Base-by-base conservation (phyloP, 2,329 filamentous ascomycete genomes). In the Fragosphaeria purpurea region DNA sequence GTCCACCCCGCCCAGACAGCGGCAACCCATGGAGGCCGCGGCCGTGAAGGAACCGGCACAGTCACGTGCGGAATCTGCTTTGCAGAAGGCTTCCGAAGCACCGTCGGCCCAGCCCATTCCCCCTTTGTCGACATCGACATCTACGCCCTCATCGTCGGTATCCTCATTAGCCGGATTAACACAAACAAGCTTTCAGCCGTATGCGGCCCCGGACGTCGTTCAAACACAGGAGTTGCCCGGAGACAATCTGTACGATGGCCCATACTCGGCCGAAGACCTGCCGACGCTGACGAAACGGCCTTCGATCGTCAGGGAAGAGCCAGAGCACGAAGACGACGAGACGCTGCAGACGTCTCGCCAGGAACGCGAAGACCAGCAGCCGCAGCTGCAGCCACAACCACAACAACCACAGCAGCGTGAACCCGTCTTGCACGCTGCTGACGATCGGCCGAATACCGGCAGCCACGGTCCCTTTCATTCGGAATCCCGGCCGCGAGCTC, bases 291-390 rank as follows among this genome's bases (percentile, higher is more conserved):
- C 40, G 9, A 59, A 59, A 51, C 52, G 55, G 40, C 55, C 53
- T 0, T 73, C 71, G 4, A 62, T 70, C 10, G 70, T 75, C 1
- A 63, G 63, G 11, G 75, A 80, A 53, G 61, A 61, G 41, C 53
- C 59, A 4, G 61, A 63, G 41, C 58, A 49, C 6, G 61, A 63
- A 13, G 22, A 22, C 22, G 22, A 22, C 22, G 22, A 22, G 22
- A 22, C 22, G 22, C 3, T 22, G 22, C 22, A 22, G 22, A 22
- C 22, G 22, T 22, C 22, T 22, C 22, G 22, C 22, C 22, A 22
- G 22, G 22, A 22, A 22, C 56, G 55, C 6, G 50, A 57, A 6
- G 57, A 59, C 38, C 44, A 54, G 11, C 52, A 58, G 35, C 50
- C 60, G 32, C 49, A 50, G 31, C 13, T 50, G 3, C 34, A 22